A percentile compares a stretch with the other conserved stretches of the same genome.
Conservation (phyloP, 768 basidiomycete species). For the Peribolospora baueri region DNA sequence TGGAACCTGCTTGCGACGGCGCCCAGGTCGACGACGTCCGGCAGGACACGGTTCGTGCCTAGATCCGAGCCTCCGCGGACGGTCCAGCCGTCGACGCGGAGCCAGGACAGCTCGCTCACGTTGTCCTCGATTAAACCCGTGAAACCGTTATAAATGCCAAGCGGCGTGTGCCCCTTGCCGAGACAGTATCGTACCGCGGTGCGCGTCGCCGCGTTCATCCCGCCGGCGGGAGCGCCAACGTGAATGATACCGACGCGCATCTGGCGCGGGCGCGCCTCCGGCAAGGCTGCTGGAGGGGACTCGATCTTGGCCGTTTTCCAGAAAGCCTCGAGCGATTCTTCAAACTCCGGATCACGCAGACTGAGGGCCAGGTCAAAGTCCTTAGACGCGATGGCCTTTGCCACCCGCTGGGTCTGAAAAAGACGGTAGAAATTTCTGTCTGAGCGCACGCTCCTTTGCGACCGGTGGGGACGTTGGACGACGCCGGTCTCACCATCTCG, state of each 20-base stretch:
- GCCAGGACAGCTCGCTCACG: conserved; percentile 62
- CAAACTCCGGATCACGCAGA: conserved; percentile 74
- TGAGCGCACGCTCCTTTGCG: background rate
- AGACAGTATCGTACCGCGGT: conserved; percentile 82
- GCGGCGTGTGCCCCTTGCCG: conserved; percentile 71
- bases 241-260: too few relatives aligned
- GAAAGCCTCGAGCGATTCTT: conserved; percentile 70
- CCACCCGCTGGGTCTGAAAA: conserved; percentile 56
- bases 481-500: conserved; percentile 32
- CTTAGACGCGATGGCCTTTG: conserved; percentile 50
- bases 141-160: conserved; percentile 89
- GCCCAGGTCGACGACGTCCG: conserved; percentile 54
- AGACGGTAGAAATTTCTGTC: background rate
- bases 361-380: conserved; percentile 72
- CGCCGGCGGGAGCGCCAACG: conserved; percentile 89
- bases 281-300: too few relatives aligned
- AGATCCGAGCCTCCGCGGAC: conserved; percentile 90
- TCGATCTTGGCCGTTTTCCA: conserved; percentile 40
- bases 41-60: conserved; percentile 77
- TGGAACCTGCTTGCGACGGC: conserved; percentile 79
- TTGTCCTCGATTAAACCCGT: conserved; percentile 76
- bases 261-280: too few relatives aligned
- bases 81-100: conserved; percentile 90
- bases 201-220: conserved; percentile 95
- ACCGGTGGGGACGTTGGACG: background rate